Evolutionary conservation across 2,329 filamentous ascomycete genomes (phyloP).

Genomic region (Samsoniella hepiali): DNA sequence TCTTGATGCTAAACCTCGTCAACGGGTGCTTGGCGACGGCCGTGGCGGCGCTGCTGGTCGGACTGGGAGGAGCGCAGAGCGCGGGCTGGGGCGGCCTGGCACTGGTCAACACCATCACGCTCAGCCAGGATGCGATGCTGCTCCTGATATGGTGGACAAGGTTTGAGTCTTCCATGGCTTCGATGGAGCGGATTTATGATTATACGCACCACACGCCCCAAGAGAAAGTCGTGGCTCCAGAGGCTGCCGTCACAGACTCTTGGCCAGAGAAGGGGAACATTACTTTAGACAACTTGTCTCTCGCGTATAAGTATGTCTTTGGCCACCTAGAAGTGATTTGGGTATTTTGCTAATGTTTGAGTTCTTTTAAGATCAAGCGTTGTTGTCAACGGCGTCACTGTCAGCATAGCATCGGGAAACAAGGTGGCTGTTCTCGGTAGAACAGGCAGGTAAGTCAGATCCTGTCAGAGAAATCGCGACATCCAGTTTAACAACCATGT

Average conservation of each 20-base stretch:
- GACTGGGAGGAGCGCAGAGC: neutral
- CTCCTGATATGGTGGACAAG: conserved; percentile 1
- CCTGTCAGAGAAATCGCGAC: neutral
- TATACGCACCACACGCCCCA: neutral
- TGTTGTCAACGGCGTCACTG: neutral
- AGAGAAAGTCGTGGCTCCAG: neutral
- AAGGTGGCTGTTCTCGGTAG: conserved; percentile 5
- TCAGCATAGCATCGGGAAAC: neutral
- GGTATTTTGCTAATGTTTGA: neutral
- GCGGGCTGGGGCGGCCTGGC: conserved; percentile 1
- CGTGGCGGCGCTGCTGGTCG: conserved; percentile 3
- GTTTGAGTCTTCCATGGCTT: conserved; percentile 1
- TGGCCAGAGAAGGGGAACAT: neutral
- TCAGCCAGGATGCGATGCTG: neutral
- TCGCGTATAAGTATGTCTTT: neutral
- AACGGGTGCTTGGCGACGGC: neutral
- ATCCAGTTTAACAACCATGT: neutral
- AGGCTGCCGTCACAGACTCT: neutral
- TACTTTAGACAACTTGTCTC: neutral
- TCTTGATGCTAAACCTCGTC: neutral
- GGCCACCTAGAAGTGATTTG: no score
- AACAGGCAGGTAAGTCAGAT: neutral
- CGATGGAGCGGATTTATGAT: conserved; percentile 7
- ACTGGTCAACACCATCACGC: neutral
- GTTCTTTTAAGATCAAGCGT: neutral